Evolutionary conservation across 1,139 yeast species (phyloP).

Genomic region (Kodamaea suecica): DNA sequence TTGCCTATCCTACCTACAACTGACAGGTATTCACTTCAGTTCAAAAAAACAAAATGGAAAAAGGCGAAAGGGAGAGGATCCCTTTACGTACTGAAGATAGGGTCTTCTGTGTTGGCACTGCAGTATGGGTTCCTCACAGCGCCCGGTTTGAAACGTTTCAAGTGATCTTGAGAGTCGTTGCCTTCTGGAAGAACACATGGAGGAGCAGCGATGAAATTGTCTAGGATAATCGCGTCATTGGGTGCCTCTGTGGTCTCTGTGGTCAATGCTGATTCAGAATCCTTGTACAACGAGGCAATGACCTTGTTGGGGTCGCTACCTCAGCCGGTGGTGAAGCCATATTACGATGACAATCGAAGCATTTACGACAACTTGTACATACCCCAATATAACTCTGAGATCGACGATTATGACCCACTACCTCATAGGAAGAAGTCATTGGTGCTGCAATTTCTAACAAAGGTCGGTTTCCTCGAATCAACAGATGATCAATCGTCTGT

Average conservation of each 20-base stretch:
- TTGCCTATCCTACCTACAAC: too few species aligned
- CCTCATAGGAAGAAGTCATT: constrained; percentile 1
- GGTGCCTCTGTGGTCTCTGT: not conserved
- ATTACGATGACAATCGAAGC: not conserved
- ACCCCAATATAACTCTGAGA: constrained; percentile 22
- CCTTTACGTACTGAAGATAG: too few species aligned
- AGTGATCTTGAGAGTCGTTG: too few species aligned
- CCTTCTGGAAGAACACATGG: too few species aligned
- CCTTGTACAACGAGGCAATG: not conserved
- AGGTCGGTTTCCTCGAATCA: not conserved
- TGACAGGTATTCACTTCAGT: too few species aligned
- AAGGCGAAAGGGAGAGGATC: too few species aligned
- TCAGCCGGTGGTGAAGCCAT: not conserved
- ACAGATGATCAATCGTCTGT: not conserved
- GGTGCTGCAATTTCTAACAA: not conserved
- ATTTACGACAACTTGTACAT: constrained; percentile 19
- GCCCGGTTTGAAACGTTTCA: too few species aligned
- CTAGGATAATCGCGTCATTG: not conserved
- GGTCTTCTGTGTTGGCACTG: too few species aligned
- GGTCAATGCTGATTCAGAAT: not conserved
- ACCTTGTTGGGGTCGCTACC: not conserved
- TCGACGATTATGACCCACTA: constrained; percentile 15
- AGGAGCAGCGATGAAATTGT: not conserved
- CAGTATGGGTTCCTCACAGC: too few species aligned
- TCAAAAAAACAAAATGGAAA: too few species aligned